Evolutionary conservation across 352 stramenopile species (phyloP).

Genomic region (Globisporangium nagaii): DNA sequence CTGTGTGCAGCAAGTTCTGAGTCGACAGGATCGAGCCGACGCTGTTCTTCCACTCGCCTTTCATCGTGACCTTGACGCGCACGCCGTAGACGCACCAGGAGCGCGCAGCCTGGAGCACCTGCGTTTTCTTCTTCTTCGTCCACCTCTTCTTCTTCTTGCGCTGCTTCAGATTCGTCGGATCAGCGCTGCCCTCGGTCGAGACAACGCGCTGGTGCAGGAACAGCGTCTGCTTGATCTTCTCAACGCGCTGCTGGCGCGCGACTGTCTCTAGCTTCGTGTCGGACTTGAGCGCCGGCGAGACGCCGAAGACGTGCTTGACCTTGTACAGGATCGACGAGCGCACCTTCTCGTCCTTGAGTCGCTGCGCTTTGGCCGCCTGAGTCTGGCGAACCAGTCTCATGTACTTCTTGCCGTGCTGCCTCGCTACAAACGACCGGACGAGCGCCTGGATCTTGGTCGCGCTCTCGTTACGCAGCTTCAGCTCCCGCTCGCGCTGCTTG

Average conservation of each 20-base stretch:
- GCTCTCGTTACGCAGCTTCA: conserved; percentile 18
- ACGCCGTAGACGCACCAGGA: conserved; percentile 52
- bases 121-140: conserved; percentile 32
- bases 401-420: conserved; percentile 34
- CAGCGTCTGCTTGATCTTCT: conserved; percentile 39
- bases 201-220: conserved; percentile 30
- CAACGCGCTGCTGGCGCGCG: conserved; percentile 22
- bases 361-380: conserved; percentile 29
- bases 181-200: background rate
- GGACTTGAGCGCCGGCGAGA: conserved; percentile 37
- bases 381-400: conserved; percentile 50
- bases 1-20: conserved; percentile 54
- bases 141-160: conserved; percentile 37
- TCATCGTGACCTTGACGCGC: conserved; percentile 39
- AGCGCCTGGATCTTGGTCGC: conserved; percentile 39
- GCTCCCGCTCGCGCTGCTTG: conserved; percentile 12
- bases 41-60: conserved; percentile 37
- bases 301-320: conserved; percentile 29
- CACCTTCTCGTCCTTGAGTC: conserved; percentile 33
- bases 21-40: conserved; percentile 55
- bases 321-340: conserved; percentile 36
- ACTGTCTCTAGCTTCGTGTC: conserved; percentile 51
- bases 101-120: conserved; percentile 25
- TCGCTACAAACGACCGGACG: conserved; percentile 25
- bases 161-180: conserved; percentile 4